A percentile compares a stretch with the other conserved stretches of the same genome.
These are phyloP conservation scores for Spinellus fusiger DNA, from an alignment of 192 early-diverging fungal species.

Conservation along the genomic window DNA sequence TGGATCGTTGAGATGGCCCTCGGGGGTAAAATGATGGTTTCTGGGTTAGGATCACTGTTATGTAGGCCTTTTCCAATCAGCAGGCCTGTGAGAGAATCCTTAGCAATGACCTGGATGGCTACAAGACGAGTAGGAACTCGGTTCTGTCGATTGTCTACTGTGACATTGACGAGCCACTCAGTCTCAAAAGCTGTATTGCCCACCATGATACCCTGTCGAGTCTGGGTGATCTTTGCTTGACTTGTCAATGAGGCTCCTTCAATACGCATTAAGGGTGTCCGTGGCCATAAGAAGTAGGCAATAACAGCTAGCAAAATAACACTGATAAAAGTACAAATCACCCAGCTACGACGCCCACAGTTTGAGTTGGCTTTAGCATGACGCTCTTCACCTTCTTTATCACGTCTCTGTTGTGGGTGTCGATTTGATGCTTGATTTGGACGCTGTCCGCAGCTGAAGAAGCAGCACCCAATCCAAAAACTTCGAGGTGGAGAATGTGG, in stretches of 20 bases:
- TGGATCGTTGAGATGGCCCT: slow-evolving; percentile 18
- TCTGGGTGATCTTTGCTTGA: slow-evolving; percentile 11
- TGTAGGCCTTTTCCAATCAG: slow-evolving; percentile 22
- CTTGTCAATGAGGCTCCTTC: slow-evolving; percentile 15
- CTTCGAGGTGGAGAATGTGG: not conserved
- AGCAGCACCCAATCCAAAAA: slow-evolving; percentile 26
- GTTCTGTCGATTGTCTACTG: slow-evolving; percentile 26
- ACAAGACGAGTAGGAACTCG: slow-evolving; percentile 20
- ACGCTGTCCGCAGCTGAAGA: slow-evolving; percentile 8
- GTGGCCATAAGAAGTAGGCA: slow-evolving; percentile 19
- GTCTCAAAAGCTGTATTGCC: slow-evolving; percentile 24
- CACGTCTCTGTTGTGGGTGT: slow-evolving; percentile 1
- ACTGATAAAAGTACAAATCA: slow-evolving; percentile 16
- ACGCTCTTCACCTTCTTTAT: not conserved
- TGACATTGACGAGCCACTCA: slow-evolving; percentile 24
- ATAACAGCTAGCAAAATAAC: not conserved
- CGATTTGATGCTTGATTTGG: not conserved
- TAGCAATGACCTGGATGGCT: slow-evolving; percentile 7
- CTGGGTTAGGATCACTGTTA: slow-evolving; percentile 11
- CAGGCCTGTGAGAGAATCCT: slow-evolving; percentile 18
- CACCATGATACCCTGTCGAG: slow-evolving; percentile 12
- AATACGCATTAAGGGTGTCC: slow-evolving; percentile 18
- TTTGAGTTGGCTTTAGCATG: slow-evolving; percentile 1
- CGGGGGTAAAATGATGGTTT: slow-evolving; percentile 14
- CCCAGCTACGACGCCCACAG: slow-evolving; percentile 16